Percentiles rank a stretch among this genome's conserved stretches.
Evolutionary conservation across 768 basidiomycete genomes (phyloP).

Genomic region (Xerocomellus intermedius): DNA sequence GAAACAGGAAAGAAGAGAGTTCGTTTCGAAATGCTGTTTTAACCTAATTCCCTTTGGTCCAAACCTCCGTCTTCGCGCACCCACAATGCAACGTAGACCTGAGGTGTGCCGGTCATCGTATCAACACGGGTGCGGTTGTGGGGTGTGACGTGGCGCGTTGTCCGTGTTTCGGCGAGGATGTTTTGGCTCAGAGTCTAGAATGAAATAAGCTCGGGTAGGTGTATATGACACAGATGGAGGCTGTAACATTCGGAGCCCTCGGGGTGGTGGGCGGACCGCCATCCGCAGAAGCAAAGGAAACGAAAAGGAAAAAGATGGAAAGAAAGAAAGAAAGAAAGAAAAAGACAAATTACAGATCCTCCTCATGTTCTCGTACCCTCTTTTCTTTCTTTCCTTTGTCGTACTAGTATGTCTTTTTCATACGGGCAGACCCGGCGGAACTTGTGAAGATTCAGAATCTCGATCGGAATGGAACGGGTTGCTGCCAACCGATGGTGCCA

Average conservation of each 20-base stretch:
- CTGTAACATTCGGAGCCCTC: background rate
- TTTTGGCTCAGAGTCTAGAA: background rate
- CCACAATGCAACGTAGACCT: background rate
- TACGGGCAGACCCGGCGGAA: background rate
- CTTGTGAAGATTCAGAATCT: background rate
- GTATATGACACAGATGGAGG: conserved; percentile 1
- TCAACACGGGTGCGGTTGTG: conserved; percentile 13
- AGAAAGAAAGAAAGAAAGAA: too few species aligned
- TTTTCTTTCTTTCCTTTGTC: background rate
- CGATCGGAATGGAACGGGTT: background rate
- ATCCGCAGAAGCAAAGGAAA: too few species aligned
- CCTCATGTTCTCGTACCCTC: background rate
- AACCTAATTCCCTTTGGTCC: conserved; percentile 7
- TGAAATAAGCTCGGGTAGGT: conserved; percentile 9
- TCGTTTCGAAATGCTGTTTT: conserved; percentile 1
- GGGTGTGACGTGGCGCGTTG: conserved; percentile 16
- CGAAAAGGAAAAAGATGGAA: background rate
- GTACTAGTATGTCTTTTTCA: too few species aligned
- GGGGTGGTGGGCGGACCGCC: background rate
- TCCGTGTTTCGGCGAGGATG: conserved; percentile 12
- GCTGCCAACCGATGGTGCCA: background rate
- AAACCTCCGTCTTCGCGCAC: conserved; percentile 12
- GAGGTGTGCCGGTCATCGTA: background rate
- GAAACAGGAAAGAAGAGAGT: background rate
- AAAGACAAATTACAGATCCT: too few species aligned